These are phyloP conservation scores for Whalleya microplaca DNA, from an alignment of 2,329 filamentous ascomycete genomes.

Conservation along the genomic window DNA sequence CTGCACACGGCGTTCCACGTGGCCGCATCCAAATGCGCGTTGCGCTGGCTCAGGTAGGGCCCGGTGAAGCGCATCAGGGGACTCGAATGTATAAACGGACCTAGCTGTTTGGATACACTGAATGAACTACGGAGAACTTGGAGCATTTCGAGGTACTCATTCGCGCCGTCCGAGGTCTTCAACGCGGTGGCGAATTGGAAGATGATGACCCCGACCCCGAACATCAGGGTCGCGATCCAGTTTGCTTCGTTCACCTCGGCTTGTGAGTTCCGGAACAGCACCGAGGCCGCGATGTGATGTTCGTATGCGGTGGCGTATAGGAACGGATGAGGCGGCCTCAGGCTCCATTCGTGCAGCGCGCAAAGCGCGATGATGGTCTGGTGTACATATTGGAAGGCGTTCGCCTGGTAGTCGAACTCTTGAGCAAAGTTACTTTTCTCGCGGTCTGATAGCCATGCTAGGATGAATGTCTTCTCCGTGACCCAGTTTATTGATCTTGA, in stretches of 20 bases:
- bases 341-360: slow-evolving; percentile 21
- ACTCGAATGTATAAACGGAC: slow-evolving; percentile 19
- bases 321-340: slow-evolving; percentile 2
- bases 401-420: slow-evolving; percentile 13
- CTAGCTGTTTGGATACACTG: slow-evolving; percentile 18
- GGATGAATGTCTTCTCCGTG: slow-evolving; percentile 18
- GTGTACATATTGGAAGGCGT: slow-evolving; percentile 19
- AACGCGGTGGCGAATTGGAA: slow-evolving; percentile 27
- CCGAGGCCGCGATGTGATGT: slow-evolving; percentile 30
- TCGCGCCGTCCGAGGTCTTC: slow-evolving; percentile 5
- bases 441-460: slow-evolving; percentile 8
- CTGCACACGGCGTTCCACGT: slow-evolving; percentile 10
- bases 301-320: slow-evolving; percentile 20
- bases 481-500: slow-evolving; percentile 2
- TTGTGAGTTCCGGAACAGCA: slow-evolving; percentile 64
- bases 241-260: slow-evolving; percentile 67
- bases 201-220: slow-evolving; percentile 29
- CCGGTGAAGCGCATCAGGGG: slow-evolving; percentile 15
- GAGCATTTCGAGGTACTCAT: slow-evolving; percentile 23
- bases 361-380: slow-evolving; percentile 23
- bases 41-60: not conserved
- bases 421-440: slow-evolving; percentile 4
- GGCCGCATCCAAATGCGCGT: slow-evolving; percentile 1
- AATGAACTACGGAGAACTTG: slow-evolving; percentile 25
- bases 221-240: slow-evolving; percentile 46